Evolutionary conservation across 1,284 basidiomycete species (phyloP).

Genomic region (Polyporus tsugae): DNA sequence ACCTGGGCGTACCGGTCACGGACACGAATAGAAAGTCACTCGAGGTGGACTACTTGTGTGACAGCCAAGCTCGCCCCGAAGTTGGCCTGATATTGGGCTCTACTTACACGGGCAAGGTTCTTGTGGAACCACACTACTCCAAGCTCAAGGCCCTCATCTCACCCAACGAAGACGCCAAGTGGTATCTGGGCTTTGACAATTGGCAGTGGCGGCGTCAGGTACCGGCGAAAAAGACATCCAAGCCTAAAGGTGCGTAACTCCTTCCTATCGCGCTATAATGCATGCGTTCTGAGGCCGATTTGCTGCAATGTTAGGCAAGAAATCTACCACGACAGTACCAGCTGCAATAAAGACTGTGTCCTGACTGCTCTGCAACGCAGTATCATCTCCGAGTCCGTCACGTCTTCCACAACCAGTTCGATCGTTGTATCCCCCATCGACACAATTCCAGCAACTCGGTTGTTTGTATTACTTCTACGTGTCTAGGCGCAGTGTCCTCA

Average conservation of each 20-base stretch:
- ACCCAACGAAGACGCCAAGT: constrained; percentile 3
- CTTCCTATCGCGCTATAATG: neutral
- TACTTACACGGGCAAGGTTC: neutral
- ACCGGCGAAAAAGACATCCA: neutral
- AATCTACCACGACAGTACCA: neutral
- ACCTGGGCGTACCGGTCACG: neutral
- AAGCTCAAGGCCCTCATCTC: constrained; percentile 9
- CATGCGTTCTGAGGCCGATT: neutral
- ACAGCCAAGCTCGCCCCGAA: neutral
- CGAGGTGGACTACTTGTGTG: neutral
- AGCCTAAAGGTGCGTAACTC: neutral
- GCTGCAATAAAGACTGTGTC: no score
- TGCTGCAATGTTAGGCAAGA: neutral
- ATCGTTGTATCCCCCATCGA: neutral
- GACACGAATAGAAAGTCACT: neutral
- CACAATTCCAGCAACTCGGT: neutral
- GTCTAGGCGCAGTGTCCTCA: neutral
- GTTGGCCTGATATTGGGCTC: neutral
- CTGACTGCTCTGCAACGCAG: neutral
- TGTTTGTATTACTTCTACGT: neutral
- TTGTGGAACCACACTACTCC: neutral
- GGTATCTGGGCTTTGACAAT: neutral
- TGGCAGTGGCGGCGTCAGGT: constrained; percentile 5
- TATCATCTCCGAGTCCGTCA: no score
- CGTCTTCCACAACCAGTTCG: neutral